Evolutionary conservation across 2,329 filamentous ascomycete species (phyloP), one percentile per base, ranked within the genome.

Genomic region (Aspergillus intermedius): DNA sequence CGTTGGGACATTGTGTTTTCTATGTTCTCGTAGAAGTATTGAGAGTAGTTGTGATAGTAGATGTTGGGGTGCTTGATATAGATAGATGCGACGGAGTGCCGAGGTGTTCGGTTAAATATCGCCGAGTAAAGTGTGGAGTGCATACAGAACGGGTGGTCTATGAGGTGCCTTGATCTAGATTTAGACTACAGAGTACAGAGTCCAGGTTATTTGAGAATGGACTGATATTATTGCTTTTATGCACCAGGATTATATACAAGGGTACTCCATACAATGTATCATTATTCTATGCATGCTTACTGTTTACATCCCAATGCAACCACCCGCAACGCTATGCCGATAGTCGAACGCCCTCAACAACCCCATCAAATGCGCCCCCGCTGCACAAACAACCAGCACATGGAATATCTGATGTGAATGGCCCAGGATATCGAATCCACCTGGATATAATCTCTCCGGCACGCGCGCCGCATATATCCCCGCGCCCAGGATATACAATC

Each of bases 331-430:
- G 48, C 76, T 79, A 68, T 95, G 90, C 61, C 88, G 83, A 64
- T 87, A 85, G 69, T 95, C 88, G 70, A 96, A 95, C 3, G 91
- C 91, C 68, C 82, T 86, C 25, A 87, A 65, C 71, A 97, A 78
- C 44, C 88, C 91, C 46, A 83, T 83, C 51, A 97, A 74, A 74
- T 98, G 93, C 21, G 86, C 80, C 1, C 80, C 78, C 0, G 89
- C 91, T 0, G 93, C 93, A 52, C 90, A 68, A 13, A 97, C 75
- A 23, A 98, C 91, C 54, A 93, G 78, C 35, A 95, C 74, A 72
- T 98, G 93, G 68, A 98, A 98, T 55, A 98, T 86, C 72, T 98
- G 93, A 69, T 98, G 93, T 17, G 89, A 95, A 64, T 84, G 90
- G 34, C 93, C 91, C 80, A 87, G 87, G 45, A 96, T 87, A 69